These are phyloP conservation scores for Mitosporidium daphniae DNA, from an alignment of 371 early-diverging fungal genomes.

Conservation along the genomic window DNA sequence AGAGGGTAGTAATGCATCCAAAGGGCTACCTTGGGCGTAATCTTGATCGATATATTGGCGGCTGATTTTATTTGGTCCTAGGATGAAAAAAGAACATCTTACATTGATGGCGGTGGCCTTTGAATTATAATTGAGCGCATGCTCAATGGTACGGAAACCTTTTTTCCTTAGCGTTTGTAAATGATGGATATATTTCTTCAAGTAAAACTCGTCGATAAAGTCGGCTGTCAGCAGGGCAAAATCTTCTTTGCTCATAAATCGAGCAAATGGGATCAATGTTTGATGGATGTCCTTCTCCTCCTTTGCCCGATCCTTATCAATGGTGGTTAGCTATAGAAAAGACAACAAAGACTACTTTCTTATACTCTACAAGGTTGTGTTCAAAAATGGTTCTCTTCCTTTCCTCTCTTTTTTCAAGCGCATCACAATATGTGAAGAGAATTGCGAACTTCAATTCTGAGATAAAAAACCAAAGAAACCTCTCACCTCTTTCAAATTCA, in stretches of 20 bases:
- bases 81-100: too few species aligned
- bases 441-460: constrained; percentile 54
- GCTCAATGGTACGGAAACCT: too few species aligned
- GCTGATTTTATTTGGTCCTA: too few species aligned
- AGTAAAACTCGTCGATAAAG: constrained; percentile 44
- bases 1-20: too few species aligned
- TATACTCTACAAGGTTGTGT: constrained; percentile 37
- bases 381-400: constrained; percentile 51
- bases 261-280: constrained; percentile 46
- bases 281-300: constrained; percentile 41
- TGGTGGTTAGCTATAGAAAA: constrained; percentile 13
- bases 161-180: too few species aligned
- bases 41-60: too few species aligned
- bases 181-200: too few species aligned
- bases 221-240: too few species aligned
- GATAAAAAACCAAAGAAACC: too few species aligned
- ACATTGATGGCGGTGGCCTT: too few species aligned
- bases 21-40: too few species aligned
- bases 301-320: constrained; percentile 32
- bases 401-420: constrained; percentile 36
- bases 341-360: constrained; percentile 9
- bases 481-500: constrained; percentile 30
- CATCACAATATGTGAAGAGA: constrained; percentile 53
- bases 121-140: too few species aligned
- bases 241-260: constrained; percentile 36